Conservation (phyloP, 805 yeast species). For the Scheffersomyces ergatensis region DNA sequence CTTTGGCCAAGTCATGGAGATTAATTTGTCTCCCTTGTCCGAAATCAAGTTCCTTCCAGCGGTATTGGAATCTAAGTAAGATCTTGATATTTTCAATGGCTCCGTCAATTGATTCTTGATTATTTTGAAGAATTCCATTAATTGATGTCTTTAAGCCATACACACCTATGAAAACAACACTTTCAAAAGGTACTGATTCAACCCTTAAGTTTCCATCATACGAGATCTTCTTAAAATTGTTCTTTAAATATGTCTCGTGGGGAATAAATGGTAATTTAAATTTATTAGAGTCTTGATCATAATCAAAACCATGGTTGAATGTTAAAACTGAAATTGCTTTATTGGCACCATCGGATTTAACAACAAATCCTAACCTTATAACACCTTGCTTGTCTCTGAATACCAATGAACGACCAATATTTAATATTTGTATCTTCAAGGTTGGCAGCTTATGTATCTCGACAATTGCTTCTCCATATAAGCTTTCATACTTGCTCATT, state of each 20-base stretch:
- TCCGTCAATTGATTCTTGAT: conserved; percentile 29
- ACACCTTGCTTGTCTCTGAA: conserved; percentile 48
- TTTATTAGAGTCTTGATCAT: conserved; percentile 18
- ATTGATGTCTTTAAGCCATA: conserved; percentile 32
- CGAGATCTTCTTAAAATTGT: conserved; percentile 33
- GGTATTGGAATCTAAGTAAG: conserved; percentile 34
- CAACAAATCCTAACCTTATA: conserved; percentile 52
- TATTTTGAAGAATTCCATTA: conserved; percentile 34
- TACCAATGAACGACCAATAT: conserved; percentile 55
- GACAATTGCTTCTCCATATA: conserved; percentile 44
- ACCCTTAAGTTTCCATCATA: conserved; percentile 32
- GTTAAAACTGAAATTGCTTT: conserved; percentile 37
- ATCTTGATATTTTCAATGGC: conserved; percentile 32
- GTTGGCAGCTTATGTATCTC: conserved; percentile 48
- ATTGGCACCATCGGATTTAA: conserved; percentile 37
- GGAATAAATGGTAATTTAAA: conserved; percentile 39
- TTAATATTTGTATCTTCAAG: conserved; percentile 44
- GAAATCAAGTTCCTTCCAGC: conserved; percentile 46
- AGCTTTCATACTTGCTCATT: conserved; percentile 43
- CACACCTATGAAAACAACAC: conserved; percentile 44
- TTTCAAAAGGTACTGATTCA: conserved; percentile 37
- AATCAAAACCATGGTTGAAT: conserved; percentile 42
- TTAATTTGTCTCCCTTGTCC: conserved; percentile 26
- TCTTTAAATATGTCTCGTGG: conserved; percentile 24
- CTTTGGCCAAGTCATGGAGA: conserved; percentile 33